phyloP scores from a whole-genome alignment of 495 filamentous ascomycete genomes.

The Entonaema liquescens region DNA sequence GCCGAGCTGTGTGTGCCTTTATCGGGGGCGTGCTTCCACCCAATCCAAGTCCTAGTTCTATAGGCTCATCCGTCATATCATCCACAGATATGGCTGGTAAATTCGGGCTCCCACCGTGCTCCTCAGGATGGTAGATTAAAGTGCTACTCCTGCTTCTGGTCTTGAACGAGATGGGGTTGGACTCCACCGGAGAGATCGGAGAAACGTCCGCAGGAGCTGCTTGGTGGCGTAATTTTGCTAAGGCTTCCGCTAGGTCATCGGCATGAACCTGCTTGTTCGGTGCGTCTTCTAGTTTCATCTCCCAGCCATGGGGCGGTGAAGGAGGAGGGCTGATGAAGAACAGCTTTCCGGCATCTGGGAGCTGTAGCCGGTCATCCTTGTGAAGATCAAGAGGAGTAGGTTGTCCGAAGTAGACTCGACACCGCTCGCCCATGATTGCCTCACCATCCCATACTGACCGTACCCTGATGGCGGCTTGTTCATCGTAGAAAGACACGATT shows the following conservation, averaged over 20 bases:
- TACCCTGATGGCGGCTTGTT: slow-evolving; percentile 75
- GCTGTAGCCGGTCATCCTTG: slow-evolving; percentile 74
- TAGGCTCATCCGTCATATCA: slow-evolving; percentile 75
- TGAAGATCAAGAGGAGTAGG: slow-evolving; percentile 64
- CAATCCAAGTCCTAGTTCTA: slow-evolving; percentile 52
- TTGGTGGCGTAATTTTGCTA: slow-evolving; percentile 69
- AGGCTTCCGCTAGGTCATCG: slow-evolving; percentile 82
- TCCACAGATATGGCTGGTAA: slow-evolving; percentile 91
- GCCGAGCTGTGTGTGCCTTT: slow-evolving; percentile 78
- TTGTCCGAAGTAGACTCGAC: slow-evolving; percentile 90
- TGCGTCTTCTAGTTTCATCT: slow-evolving; percentile 85
- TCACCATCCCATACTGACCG: slow-evolving; percentile 76
- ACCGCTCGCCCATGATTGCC: slow-evolving; percentile 71
- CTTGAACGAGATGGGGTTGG: slow-evolving; percentile 19
- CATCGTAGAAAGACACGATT: slow-evolving; percentile 82
- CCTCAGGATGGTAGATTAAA: slow-evolving; percentile 77
- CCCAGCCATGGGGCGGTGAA: slow-evolving; percentile 91
- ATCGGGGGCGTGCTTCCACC: slow-evolving; percentile 59
- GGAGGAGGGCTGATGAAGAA: slow-evolving; percentile 98
- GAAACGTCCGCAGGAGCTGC: slow-evolving; percentile 34
- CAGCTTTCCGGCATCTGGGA: slow-evolving; percentile 86
- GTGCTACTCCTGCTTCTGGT: slow-evolving; percentile 65
- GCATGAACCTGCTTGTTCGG: slow-evolving; percentile 95
- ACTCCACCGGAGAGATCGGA: slow-evolving; percentile 49
- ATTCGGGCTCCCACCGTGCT: slow-evolving; percentile 77